Evolutionary conservation across 495 filamentous ascomycete genomes (phyloP).

Genomic region (Penicillium taxi): DNA sequence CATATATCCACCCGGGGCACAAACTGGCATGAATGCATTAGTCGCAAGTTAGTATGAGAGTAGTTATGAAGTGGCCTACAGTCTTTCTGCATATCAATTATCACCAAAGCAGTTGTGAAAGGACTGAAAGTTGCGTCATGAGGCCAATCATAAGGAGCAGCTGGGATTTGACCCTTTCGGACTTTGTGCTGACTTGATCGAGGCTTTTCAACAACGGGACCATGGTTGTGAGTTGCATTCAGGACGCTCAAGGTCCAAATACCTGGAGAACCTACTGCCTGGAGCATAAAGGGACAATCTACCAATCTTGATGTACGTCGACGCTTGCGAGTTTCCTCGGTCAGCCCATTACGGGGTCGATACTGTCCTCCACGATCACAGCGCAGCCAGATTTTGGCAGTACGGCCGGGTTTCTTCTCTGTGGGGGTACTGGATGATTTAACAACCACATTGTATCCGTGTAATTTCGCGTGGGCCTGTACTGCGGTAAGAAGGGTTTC

Average conservation of each 20-base stretch:
- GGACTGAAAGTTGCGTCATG: constrained; percentile 51
- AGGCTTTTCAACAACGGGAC: constrained; percentile 35
- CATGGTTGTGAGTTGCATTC: constrained; percentile 41
- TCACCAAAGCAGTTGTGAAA: constrained; percentile 54
- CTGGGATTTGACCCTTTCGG: constrained; percentile 41
- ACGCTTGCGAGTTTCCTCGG: constrained; percentile 42
- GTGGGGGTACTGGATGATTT: constrained; percentile 43
- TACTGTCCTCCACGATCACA: constrained; percentile 47
- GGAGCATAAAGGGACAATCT: constrained; percentile 44
- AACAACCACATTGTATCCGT: constrained; percentile 43
- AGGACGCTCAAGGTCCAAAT: constrained; percentile 41
- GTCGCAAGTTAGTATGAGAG: background rate
- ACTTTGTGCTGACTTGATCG: constrained; percentile 38
- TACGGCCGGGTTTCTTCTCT: constrained; percentile 42
- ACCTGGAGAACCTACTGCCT: constrained; percentile 37
- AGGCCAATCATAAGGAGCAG: constrained; percentile 55
- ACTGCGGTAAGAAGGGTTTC: constrained; percentile 35
- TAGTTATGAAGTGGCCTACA: constrained; percentile 31
- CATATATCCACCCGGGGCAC: constrained; percentile 51
- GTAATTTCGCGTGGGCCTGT: constrained; percentile 37
- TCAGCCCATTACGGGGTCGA: constrained; percentile 42
- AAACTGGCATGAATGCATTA: constrained; percentile 39
- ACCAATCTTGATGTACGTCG: constrained; percentile 39
- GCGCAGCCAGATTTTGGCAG: constrained; percentile 41
- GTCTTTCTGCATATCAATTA: constrained; percentile 70